These are phyloP conservation scores for Pichia sp. DNA, from an alignment of 1,139 yeast species.

Conservation along the genomic window DNA sequence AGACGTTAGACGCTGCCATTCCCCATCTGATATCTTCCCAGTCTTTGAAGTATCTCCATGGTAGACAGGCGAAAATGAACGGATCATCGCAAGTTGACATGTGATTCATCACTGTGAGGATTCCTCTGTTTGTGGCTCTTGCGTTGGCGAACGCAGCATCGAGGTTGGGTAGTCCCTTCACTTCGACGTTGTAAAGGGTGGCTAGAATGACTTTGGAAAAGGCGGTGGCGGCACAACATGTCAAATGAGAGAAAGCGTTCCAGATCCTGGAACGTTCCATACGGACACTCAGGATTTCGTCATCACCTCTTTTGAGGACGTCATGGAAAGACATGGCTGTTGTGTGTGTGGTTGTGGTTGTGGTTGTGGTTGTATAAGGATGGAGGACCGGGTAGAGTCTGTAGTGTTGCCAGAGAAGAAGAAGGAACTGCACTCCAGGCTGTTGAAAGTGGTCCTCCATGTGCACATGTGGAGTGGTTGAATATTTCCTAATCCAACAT, in stretches of 20 bases:
- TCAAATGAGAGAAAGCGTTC: slow-evolving; percentile 67
- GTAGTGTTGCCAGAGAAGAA: too few species aligned
- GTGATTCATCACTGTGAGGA: slow-evolving; percentile 93
- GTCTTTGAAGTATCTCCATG: slow-evolving; percentile 62
- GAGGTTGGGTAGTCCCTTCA: slow-evolving; percentile 61
- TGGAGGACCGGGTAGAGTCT: too few species aligned
- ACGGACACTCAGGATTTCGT: slow-evolving; percentile 54
- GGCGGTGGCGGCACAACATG: slow-evolving; percentile 66
- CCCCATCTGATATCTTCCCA: slow-evolving; percentile 87
- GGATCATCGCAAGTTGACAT: slow-evolving; percentile 97
- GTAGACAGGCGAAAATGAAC: slow-evolving; percentile 81
- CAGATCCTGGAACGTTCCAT: slow-evolving; percentile 61
- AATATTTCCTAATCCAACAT: too few species aligned
- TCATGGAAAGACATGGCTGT: slow-evolving; percentile 64
- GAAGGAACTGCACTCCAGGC: too few species aligned
- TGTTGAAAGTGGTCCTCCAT: too few species aligned
- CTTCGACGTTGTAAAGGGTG: slow-evolving; percentile 58
- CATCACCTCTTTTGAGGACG: slow-evolving; percentile 75
- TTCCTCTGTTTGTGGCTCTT: slow-evolving; percentile 64
- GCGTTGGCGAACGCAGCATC: slow-evolving; percentile 64
- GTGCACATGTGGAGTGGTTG: too few species aligned
- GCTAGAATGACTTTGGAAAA: slow-evolving; percentile 63
- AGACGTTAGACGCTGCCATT: slow-evolving; percentile 87
- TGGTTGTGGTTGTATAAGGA: too few species aligned
- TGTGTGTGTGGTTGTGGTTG: too few species aligned